Evolutionary conservation across 495 filamentous ascomycete species (phyloP).

Genomic region (Penicillium alfredii): DNA sequence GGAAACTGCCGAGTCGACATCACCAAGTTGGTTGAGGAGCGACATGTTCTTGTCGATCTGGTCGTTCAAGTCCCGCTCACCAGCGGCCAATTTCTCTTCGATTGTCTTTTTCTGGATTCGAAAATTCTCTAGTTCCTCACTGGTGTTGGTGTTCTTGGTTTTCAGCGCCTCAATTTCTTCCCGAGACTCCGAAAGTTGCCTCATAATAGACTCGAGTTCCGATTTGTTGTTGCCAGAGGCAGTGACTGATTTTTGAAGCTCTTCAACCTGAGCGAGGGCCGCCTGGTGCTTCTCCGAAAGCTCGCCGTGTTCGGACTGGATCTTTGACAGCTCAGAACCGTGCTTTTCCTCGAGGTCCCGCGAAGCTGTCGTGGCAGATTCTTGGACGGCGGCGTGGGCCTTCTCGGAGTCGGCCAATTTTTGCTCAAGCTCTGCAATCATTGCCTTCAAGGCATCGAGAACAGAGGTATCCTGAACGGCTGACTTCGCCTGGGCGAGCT

Average conservation of each 20-base stretch:
- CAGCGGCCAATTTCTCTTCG: constrained; percentile 32
- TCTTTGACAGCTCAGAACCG: constrained; percentile 25
- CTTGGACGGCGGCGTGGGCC: constrained; percentile 22
- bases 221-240: constrained; percentile 27
- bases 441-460: constrained; percentile 31
- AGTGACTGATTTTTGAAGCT: constrained; percentile 31
- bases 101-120: constrained; percentile 27
- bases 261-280: constrained; percentile 21
- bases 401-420: constrained; percentile 33
- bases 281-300: constrained; percentile 31
- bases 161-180: constrained; percentile 31
- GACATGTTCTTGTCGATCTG: constrained; percentile 49
- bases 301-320: constrained; percentile 30
- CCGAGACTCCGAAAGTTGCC: constrained; percentile 31
- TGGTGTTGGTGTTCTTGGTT: constrained; percentile 25
- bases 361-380: constrained; percentile 19
- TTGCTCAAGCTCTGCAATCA: constrained; percentile 33
- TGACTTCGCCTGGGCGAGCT: constrained; percentile 33
- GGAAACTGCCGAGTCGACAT: constrained; percentile 36
- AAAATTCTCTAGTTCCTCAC: constrained; percentile 30
- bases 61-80: constrained; percentile 36
- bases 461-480: constrained; percentile 36
- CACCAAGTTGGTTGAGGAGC: constrained; percentile 39
- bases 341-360: constrained; percentile 31
- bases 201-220: constrained; percentile 30